Evolutionary conservation across 2,329 filamentous ascomycete genomes (phyloP), one percentile per base, ranked within the genome.

Genomic region (Ceratocystis variospora): DNA sequence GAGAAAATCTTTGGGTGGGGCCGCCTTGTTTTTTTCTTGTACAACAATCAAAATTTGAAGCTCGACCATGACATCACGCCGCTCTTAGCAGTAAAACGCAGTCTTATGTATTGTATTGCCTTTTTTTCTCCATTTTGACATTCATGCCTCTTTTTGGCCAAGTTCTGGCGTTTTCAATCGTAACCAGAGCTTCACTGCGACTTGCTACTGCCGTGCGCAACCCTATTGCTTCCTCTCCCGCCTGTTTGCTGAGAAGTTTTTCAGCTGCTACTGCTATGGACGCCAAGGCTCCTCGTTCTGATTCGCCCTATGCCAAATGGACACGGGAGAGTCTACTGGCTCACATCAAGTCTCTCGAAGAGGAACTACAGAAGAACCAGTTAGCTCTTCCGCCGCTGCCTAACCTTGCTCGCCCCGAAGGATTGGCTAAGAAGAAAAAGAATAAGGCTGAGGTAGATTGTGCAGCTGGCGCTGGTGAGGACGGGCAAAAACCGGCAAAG

Each of bases 341-440:
- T 70, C 82, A 87, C 50, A 84, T 95, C 59, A 81, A 79, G 17
- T 77, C 83, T 63, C 79, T 94, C 5, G 90, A 95, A 74, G 73
- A 78, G 3, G 81, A 89, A 72, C 76, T 91, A 15, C 79, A 81
- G 64, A 76, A 73, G n/a, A 68, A 68, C 33, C 61, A 68, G 57
- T 45, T 67, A 31, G 61, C 62, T 44, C 64, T 68, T 22, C 67
- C 63, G 44, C 25, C 61, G 45, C 57, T 64, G 68, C 22, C 68
- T 50, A 45, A 50, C 59, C 48, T 66, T 69, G 37, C 48, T 12
- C 66, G 61, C 57, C 67, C 46, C 12, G 65, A 55, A n/a, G 62
- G 59, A n/a, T 22, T 25, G 55, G 50, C 44, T 12, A 63, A 65
- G 37, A 57, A 64, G 37, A 68, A 64, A 31, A 65, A 64, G 17